These are phyloP conservation scores for Erysimum cheiri DNA, from an alignment of 441 rosid genomes.

Conservation along the genomic window DNA sequence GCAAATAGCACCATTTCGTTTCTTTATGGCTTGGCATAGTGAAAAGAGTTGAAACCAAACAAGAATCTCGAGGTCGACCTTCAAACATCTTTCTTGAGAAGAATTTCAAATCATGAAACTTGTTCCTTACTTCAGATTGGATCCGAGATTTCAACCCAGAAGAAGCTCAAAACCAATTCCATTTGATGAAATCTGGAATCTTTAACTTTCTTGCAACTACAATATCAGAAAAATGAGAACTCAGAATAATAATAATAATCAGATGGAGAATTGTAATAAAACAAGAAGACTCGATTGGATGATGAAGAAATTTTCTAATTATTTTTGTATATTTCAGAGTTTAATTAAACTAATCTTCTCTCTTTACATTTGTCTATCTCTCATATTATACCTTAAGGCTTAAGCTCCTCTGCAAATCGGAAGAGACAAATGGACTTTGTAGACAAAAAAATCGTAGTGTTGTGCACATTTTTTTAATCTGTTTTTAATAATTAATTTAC, in stretches of 20 bases:
- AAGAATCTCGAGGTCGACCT: constrained; percentile 45
- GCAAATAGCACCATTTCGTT: constrained; percentile 39
- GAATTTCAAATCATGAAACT: not conserved
- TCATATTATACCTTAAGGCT: constrained; percentile 21
- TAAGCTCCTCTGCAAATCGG: constrained; percentile 39
- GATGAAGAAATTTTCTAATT: constrained; percentile 9
- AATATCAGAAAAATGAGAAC: not conserved
- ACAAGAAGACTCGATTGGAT: constrained; percentile 30
- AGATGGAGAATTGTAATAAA: constrained; percentile 10
- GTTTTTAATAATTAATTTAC: not conserved
- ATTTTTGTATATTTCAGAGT: not conserved
- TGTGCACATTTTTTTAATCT: constrained; percentile 15
- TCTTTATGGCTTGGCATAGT: constrained; percentile 40
- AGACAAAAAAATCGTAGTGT: constrained; percentile 34
- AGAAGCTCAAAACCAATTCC: constrained; percentile 29
- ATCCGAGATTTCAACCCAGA: constrained; percentile 19
- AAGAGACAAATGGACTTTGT: constrained; percentile 41
- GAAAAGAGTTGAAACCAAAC: constrained; percentile 42
- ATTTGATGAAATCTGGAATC: constrained; percentile 9
- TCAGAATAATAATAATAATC: not conserved
- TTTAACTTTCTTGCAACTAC: constrained; percentile 13
- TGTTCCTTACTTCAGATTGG: constrained; percentile 31
- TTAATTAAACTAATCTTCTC: constrained; percentile 20
- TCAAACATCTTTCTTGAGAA: constrained; percentile 30
- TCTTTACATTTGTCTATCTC: constrained; percentile 23